Percentiles rank a stretch among this genome's conserved stretches.
phyloP scores from a whole-genome alignment of 176 grass and related monocot genomes.

The Ananas comosus region DNA sequence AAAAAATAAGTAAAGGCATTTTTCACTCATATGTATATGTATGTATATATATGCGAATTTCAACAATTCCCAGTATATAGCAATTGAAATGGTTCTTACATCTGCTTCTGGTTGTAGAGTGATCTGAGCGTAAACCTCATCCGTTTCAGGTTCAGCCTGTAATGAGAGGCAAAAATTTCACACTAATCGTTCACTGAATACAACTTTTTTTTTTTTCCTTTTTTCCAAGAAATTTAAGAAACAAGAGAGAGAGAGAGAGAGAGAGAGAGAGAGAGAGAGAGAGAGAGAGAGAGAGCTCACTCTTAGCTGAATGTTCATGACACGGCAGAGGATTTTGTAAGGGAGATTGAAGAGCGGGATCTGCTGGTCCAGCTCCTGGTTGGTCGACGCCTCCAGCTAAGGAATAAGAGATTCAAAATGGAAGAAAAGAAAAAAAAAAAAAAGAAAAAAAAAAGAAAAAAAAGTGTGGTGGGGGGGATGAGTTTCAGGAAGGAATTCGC shows the following conservation, averaged over 20 bases:
- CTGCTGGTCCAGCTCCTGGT: constrained; percentile 39
- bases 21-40: no score
- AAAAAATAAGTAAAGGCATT: no score
- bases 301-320: constrained; percentile 78
- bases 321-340: constrained; percentile 85
- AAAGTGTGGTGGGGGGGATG: no score
- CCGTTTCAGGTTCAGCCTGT: constrained; percentile 84
- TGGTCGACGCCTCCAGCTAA: constrained; percentile 56
- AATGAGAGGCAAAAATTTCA: background rate
- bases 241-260: background rate
- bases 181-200: no score
- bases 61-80: background rate
- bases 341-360: constrained; percentile 60
- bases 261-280: background rate
- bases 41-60: background rate
- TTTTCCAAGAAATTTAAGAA: background rate
- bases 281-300: constrained; percentile 20
- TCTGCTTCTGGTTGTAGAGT: constrained; percentile 61
- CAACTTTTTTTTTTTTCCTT: no score
- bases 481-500: constrained; percentile 3
- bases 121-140: constrained; percentile 95
- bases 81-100: constrained; percentile 27
- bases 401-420: background rate
- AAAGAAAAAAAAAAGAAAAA: no score
- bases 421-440: background rate